These are phyloP conservation scores for Postia placenta DNA, from an alignment of 768 basidiomycete genomes.

Conservation along the genomic window DNA sequence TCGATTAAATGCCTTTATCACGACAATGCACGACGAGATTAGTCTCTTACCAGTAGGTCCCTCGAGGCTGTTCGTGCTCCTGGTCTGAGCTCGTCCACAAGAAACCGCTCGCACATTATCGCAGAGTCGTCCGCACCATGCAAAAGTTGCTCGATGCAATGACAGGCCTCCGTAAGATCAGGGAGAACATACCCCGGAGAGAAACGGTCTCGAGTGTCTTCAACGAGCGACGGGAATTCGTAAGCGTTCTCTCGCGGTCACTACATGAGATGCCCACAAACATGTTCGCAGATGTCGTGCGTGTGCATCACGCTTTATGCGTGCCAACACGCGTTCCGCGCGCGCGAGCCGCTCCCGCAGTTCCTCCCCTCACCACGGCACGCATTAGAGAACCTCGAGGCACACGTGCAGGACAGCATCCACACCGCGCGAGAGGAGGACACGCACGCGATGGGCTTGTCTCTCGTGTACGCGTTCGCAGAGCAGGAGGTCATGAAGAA, in stretches of 20 bases:
- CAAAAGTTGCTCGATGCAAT: constrained; percentile 38
- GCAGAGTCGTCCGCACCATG: constrained; percentile 29
- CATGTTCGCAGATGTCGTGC: constrained; percentile 32
- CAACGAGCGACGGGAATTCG: constrained; percentile 37
- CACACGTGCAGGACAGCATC: constrained; percentile 29
- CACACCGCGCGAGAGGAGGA: constrained; percentile 20
- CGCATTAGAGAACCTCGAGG: constrained; percentile 31
- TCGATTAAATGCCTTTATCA: constrained; percentile 31
- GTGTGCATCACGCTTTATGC: constrained; percentile 43
- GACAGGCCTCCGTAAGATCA: constrained; percentile 40
- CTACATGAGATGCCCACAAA: not conserved
- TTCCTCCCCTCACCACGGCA: constrained; percentile 41
- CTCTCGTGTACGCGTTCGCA: constrained; percentile 36
- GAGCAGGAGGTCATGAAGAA: constrained; percentile 36
- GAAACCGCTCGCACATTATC: constrained; percentile 44
- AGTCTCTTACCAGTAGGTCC: constrained; percentile 39
- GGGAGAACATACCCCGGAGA: constrained; percentile 40
- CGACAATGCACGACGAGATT: constrained; percentile 40
- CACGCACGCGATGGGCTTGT: constrained; percentile 28
- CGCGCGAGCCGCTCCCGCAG: constrained; percentile 41
- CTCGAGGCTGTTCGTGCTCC: not conserved
- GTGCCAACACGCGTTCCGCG: constrained; percentile 41
- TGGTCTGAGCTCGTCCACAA: constrained; percentile 10
- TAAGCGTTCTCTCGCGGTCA: constrained; percentile 12
- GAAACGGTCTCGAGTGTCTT: constrained; percentile 34